Base-by-base conservation (phyloP, 495 filamentous ascomycete genomes). In the Opeltia flavorubescens region DNA sequence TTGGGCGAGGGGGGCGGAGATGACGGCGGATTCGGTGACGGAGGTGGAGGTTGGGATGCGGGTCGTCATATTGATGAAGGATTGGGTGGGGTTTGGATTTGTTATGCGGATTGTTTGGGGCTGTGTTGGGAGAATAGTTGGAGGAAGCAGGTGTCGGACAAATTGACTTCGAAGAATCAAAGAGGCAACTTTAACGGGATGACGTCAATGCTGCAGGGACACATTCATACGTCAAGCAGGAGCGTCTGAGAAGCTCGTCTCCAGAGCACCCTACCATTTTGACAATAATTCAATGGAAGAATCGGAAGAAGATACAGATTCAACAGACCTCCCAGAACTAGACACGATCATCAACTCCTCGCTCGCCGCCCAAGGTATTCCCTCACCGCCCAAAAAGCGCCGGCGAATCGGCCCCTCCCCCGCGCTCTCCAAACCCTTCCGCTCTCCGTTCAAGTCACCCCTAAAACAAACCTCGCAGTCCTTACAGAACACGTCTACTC, bases 361-460 rank as follows among this genome's bases (percentile, higher is more conserved):
- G 3, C 21, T 51, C 18, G 39, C 52, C 13, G 45, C 46, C n/a
- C n/a, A n/a, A n/a, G n/a, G n/a, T n/a, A n/a, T n/a, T 15, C 30
- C 46, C 9, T 53, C 53, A 8, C 35, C 55, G 12, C 44, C 52
- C 43, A 83, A 84, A 60, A 72, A 75, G 8, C 75, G 78, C 44
- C 73, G 76, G 48, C 59, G 79, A 30, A 63, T 74, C 35, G 53
- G 64, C 26, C 66, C 69, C 25, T 50, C 68, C 18, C 59, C 65
- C 5, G 64, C 71, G 2, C 69, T 85, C 5, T 67, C 68, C 40
- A 77, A 77, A 50, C 81, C 81, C 4, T 85, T 85, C 69, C 78
- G 76, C 57, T 82, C 80, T 4, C 80, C 80, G 6, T 63, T 83
- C 36, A 71, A 61, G 34, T 41, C 18, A 11, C 51, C 52, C n/a